Evolutionary conservation across 148 eudicot species (phyloP).

Genomic region (Amaranthus palmeri): DNA sequence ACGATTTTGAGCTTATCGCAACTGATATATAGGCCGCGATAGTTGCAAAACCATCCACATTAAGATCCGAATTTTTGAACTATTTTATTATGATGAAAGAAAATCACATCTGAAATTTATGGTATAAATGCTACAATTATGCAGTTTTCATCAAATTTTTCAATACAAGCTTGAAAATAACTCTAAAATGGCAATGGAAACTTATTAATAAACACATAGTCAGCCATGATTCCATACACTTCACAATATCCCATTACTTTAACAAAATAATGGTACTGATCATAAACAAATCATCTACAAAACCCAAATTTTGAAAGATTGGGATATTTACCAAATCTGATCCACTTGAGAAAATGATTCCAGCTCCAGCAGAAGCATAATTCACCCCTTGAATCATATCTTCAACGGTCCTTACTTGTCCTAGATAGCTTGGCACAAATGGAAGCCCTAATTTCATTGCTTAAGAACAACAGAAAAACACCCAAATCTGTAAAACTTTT

Average conservation of each 20-base stretch:
- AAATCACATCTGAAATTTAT: no score
- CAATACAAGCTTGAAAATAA: no score
- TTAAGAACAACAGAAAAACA: constrained; percentile 22
- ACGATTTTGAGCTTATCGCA: no score
- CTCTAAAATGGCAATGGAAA: no score
- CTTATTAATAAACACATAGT: no score
- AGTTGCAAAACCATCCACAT: no score
- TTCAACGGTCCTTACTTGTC: constrained; percentile 51
- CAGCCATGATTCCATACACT: no score
- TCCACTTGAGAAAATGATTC: constrained; percentile 85
- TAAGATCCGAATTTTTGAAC: no score
- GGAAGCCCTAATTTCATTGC: constrained; percentile 80
- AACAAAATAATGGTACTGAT: neutral
- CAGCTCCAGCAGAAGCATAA: constrained; percentile 97
- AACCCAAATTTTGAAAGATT: neutral
- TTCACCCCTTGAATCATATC: constrained; percentile 84
- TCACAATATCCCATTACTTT: neutral
- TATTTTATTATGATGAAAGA: no score
- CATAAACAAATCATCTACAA: neutral
- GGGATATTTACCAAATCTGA: constrained; percentile 61
- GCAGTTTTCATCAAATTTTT: no score
- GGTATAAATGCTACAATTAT: no score
- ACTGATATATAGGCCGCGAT: no score
- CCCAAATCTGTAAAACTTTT: neutral
- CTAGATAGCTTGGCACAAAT: constrained; percentile 77